Base-by-base conservation (phyloP, 2,329 filamentous ascomycete genomes). In the Fusarium scirpi region DNA sequence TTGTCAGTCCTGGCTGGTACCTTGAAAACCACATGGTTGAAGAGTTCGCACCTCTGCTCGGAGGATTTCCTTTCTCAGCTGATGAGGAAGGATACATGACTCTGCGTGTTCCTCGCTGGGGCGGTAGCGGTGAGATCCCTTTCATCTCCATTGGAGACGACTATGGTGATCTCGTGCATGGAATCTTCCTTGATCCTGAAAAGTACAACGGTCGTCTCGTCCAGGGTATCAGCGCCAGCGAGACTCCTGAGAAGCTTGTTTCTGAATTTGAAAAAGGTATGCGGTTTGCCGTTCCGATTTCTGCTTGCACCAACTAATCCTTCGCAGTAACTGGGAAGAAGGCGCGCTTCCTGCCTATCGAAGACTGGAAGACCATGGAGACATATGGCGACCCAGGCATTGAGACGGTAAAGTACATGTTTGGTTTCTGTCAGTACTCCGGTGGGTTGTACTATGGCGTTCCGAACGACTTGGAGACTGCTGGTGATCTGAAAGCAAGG, bases 161-260 rank as follows among this genome's bases (percentile, higher is more conserved):
- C 69, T 85, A 78, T 58, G 83, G 83, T 6, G 83, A 85, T 55
- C 76, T 84, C 20, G 79, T 85, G 13, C 83, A 85, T 29, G 83
- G 82, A 5, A 74, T 83, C 6, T 80, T 84, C 20, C 75, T 84
- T 10, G 75, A 79, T 15, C 82, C 82, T 1, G 74, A 74, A 46
- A 76, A 76, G 41, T 82, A 80, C 73, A 78, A 79, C 62, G 77
- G 79, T 2, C 70, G 66, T 6, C 69, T 81, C 1, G 66, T 83
- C 0, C 82, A 83, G 16, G 81, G 76, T 2, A 73, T 80, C 44
- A 83, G 82, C 63, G 70, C 78, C 24, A 76, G 79, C 11, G 64
- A 65, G 10, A 77, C 76, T 1, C 74, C 79, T 8, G 76, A 77
- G 3, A 62, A 78, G 18, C 57, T 80, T 6, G 71, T 78, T 0